These are phyloP conservation scores for Globisporangium emineosum DNA, from an alignment of 352 stramenopile species.

Conservation along the genomic window DNA sequence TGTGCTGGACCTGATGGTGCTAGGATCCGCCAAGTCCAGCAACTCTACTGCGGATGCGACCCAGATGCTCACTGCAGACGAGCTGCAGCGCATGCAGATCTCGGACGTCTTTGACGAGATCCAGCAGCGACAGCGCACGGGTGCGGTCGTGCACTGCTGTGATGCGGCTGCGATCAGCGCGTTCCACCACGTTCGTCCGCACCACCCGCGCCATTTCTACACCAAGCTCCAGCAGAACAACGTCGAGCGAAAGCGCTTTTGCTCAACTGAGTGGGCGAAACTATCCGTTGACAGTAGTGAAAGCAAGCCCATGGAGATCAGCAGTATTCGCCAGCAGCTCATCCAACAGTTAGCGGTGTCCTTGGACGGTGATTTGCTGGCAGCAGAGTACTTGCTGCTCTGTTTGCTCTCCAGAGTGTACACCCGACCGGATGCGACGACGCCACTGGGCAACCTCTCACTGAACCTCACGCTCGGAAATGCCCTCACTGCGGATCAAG, in stretches of 20 bases:
- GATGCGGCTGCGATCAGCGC: slow-evolving; percentile 30
- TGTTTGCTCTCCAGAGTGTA: slow-evolving; percentile 72
- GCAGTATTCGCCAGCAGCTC: slow-evolving; percentile 31
- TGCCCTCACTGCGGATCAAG: not conserved
- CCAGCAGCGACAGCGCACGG: slow-evolving; percentile 45
- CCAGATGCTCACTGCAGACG: slow-evolving; percentile 21
- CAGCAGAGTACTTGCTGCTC: slow-evolving; percentile 75
- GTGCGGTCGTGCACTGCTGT: slow-evolving; percentile 69
- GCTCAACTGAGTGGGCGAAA: slow-evolving; percentile 30
- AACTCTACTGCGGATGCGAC: slow-evolving; percentile 17
- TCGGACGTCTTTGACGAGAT: slow-evolving; percentile 59
- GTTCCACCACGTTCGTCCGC: slow-evolving; percentile 51
- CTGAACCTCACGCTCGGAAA: slow-evolving; percentile 52
- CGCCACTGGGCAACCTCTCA: slow-evolving; percentile 67
- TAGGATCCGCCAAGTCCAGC: slow-evolving; percentile 17
- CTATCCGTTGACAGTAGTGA: slow-evolving; percentile 13
- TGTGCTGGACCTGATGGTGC: slow-evolving; percentile 62
- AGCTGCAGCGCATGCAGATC: slow-evolving; percentile 58
- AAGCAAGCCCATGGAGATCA: slow-evolving; percentile 10
- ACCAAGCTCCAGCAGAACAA: slow-evolving; percentile 33
- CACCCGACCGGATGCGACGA: slow-evolving; percentile 53
- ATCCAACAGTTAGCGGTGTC: slow-evolving; percentile 40
- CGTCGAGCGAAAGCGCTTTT: slow-evolving; percentile 29
- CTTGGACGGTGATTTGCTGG: slow-evolving; percentile 41
- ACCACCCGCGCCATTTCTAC: slow-evolving; percentile 34